A percentile compares a stretch with the other conserved stretches of the same genome.
Conservation (phyloP, 108 stramenopile genomes). For the Skeletonema grethae region DNA sequence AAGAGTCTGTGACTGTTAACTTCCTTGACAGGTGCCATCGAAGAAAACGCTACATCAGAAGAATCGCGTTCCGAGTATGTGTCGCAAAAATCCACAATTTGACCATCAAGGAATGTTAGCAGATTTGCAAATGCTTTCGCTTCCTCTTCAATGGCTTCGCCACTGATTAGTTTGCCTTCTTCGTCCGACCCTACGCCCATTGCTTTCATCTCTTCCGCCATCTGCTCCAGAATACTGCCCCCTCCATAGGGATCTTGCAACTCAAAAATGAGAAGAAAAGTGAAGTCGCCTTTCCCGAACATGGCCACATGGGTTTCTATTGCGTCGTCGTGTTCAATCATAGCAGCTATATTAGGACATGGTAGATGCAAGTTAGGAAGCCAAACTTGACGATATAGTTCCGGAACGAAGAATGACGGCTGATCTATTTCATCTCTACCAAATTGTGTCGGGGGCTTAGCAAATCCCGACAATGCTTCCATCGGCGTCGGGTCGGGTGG, state of each 20-base stretch:
- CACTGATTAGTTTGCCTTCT: conserved; percentile 13
- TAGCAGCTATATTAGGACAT: background rate
- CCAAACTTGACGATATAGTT: conserved; percentile 59
- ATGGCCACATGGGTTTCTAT: conserved; percentile 40
- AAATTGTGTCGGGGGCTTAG: background rate
- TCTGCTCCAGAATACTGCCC: conserved; percentile 11
- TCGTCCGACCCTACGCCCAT: conserved; percentile 3
- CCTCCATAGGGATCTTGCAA: conserved; percentile 3
- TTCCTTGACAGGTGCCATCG: conserved; percentile 10
- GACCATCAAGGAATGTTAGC: conserved; percentile 19
- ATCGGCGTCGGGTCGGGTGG: conserved; percentile 40
- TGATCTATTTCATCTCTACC: conserved; percentile 10
- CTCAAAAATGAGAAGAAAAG: conserved; percentile 52
- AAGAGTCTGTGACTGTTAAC: conserved; percentile 16
- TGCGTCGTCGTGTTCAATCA: conserved; percentile 17
- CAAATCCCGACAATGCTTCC: background rate
- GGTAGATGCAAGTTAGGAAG: conserved; percentile 53
- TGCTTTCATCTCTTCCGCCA: conserved; percentile 9
- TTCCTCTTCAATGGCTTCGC: conserved; percentile 12
- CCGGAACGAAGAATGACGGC: conserved; percentile 48
- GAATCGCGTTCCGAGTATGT: conserved; percentile 22
- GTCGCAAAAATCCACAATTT: conserved; percentile 25
- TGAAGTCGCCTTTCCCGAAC: conserved; percentile 39
- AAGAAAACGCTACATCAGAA: conserved; percentile 22
- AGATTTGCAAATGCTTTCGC: conserved; percentile 24